Conservation (phyloP, 1,284 basidiomycete genomes). For the Cutaneotrichosporon sp. region DNA sequence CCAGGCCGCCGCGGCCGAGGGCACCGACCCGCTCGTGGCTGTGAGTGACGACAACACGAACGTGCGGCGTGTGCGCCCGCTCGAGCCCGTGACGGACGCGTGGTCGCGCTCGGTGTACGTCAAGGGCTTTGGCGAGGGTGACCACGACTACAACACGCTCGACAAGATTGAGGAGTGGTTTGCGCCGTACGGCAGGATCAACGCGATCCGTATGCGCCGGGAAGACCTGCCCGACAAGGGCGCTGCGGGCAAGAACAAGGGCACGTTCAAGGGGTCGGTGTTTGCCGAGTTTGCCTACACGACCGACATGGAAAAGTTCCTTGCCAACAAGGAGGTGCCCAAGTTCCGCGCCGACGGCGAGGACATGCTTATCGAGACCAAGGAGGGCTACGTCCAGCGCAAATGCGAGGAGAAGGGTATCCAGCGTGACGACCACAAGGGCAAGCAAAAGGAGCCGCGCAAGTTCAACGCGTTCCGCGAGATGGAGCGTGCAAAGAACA, state of each 20-base stretch:
- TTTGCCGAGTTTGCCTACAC: constrained; percentile 84
- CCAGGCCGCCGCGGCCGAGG: constrained; percentile 41
- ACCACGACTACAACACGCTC: constrained; percentile 62
- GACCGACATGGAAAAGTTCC: constrained; percentile 66
- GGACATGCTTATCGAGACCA: constrained; percentile 79
- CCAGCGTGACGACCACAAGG: constrained; percentile 42
- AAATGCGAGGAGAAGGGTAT: constrained; percentile 94
- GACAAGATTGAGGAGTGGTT: constrained; percentile 77
- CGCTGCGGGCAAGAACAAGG: constrained; percentile 57
- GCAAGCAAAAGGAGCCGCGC: constrained; percentile 52
- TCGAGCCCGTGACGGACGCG: constrained; percentile 59
- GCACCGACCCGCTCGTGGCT: constrained; percentile 61
- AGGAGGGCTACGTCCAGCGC: constrained; percentile 92
- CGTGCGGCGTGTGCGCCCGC: constrained; percentile 65
- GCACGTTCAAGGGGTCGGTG: constrained; percentile 80
- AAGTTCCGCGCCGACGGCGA: constrained; percentile 60
- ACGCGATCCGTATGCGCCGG: constrained; percentile 76
- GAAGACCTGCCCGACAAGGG: constrained; percentile 51
- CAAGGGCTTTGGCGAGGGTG: constrained; percentile 74
- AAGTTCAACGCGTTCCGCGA: constrained; percentile 86
- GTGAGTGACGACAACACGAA: constrained; percentile 63
- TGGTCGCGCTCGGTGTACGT: constrained; percentile 78
- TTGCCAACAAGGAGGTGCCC: constrained; percentile 72
- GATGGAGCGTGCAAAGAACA: constrained; percentile 55
- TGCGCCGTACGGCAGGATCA: constrained; percentile 70